Conservation (phyloP, 83 land plant species). For the Thuja plicata region DNA sequence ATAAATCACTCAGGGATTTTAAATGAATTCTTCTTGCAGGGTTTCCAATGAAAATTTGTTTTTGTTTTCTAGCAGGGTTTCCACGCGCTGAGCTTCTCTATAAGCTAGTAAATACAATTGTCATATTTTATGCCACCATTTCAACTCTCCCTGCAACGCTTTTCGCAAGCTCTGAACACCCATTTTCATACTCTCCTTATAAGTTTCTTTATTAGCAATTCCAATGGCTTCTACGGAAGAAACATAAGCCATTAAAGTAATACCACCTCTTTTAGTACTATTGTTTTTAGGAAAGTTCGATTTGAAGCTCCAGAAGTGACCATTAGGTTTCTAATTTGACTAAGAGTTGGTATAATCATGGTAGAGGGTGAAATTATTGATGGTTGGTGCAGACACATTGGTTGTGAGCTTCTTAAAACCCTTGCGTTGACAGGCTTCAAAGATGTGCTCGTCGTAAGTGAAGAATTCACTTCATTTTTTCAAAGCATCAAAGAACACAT, state of each 20-base stretch:
- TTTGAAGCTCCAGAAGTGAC: not conserved
- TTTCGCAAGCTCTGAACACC: not conserved
- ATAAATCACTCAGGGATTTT: no score
- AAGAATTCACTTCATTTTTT: not conserved
- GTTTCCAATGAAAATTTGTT: no score
- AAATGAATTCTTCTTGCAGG: no score
- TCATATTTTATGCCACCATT: no score
- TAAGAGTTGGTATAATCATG: not conserved
- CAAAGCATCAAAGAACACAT: not conserved
- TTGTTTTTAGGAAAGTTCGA: not conserved
- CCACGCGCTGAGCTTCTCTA: no score
- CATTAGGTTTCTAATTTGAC: not conserved
- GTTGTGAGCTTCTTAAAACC: conserved; percentile 99
- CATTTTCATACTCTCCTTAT: not conserved
- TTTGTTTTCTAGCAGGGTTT: no score
- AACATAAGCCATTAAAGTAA: not conserved
- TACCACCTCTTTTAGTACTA: not conserved
- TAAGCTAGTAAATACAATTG: no score
- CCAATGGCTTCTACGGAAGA: no score
- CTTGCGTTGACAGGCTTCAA: conserved; percentile 92
- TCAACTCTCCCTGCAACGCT: not conserved
- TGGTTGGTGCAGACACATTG: conserved; percentile 98
- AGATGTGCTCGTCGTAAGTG: conserved; percentile 84
- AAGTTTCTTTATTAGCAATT: no score
- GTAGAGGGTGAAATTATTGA: conserved; percentile 85